Evolutionary conservation across 176 grass and related monocot genomes (phyloP), one percentile per base, ranked within the genome.

Genomic region (Alloteropsis semialata): DNA sequence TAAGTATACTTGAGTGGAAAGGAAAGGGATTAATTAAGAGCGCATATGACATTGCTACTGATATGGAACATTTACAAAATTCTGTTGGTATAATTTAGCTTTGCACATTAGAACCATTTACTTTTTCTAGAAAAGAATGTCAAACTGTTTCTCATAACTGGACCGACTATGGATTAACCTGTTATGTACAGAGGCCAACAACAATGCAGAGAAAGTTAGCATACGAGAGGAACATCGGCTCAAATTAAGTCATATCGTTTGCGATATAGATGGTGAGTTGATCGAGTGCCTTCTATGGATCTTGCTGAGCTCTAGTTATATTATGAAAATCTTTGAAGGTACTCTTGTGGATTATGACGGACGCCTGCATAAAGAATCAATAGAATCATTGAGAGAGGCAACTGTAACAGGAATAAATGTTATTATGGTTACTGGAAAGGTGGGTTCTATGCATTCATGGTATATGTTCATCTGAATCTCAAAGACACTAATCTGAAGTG

Each of bases 251-350:
- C 90, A 95, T 87, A 87, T 98, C 53, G 49, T 93, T 77, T 95
- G 73, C 87, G 92, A 98, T 87, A 84, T 98, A 82, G 96, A 98
- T 91, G 90, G 96, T 98, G 82, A 95, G 88, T 28, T 79, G 56
- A 80, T 77, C 33, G 49, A 51, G 56, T 48, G 67, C 60, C 25
- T 71, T 22, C 65, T 5, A 68, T 84, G 61, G 55, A 46, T 77
- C 48, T 65, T 87, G 24, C 69, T n/a, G 60, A 77, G 3, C 87
- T 80, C 39, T 64, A 69, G 64, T 66, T 66, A n/a, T 36, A 29
- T 86, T 82, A 70, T 17, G 75, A 57, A 27, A 57, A 66, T 37
- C 10, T 66, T 56, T 69, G 34, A 88, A 97, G 92, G 88, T 85
- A 92, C 74, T 90, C 71, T 88, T 80, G 56, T 91, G 78, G 68